These are phyloP conservation scores for Baorangia bicolor DNA, from an alignment of 768 basidiomycete species.

Conservation along the genomic window DNA sequence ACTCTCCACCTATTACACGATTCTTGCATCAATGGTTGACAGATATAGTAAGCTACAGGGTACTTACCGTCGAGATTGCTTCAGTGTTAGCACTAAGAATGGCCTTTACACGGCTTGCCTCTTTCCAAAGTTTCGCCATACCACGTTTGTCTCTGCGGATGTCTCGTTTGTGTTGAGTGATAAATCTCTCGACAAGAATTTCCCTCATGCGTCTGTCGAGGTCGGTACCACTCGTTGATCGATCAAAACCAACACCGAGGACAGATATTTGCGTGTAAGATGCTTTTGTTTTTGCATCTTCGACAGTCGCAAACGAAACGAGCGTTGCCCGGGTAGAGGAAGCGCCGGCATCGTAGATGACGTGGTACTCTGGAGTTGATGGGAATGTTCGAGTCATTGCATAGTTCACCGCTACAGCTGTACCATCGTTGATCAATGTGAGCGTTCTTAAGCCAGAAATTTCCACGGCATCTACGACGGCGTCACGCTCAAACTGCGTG, in stretches of 20 bases:
- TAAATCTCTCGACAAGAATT: conserved; percentile 73
- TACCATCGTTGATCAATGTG: conserved; percentile 88
- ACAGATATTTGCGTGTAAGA: conserved; percentile 72
- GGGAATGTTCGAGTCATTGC: conserved; percentile 92
- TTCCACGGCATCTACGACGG: conserved; percentile 89
- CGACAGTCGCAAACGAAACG: conserved; percentile 57
- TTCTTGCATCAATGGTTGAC: background rate
- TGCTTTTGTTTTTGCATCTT: conserved; percentile 48
- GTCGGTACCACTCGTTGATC: conserved; percentile 74
- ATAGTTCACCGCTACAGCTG: conserved; percentile 95
- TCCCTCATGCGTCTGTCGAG: conserved; percentile 83
- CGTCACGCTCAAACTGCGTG: conserved; percentile 87
- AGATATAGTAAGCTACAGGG: background rate
- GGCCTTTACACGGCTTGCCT: conserved; percentile 86
- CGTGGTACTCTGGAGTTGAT: conserved; percentile 71
- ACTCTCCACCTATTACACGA: conserved; percentile 70
- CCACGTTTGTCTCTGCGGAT: conserved; percentile 75
- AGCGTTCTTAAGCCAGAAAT: conserved; percentile 83
- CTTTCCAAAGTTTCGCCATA: conserved; percentile 93
- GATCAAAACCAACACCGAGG: conserved; percentile 80
- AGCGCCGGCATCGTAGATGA: conserved; percentile 95
- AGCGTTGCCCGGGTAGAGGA: conserved; percentile 77
- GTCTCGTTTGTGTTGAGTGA: conserved; percentile 64
- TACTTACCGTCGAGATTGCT: conserved; percentile 63
- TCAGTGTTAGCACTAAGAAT: conserved; percentile 93